phyloP scores from a whole-genome alignment of 331 rosid genomes.

The Quercus tomentella region DNA sequence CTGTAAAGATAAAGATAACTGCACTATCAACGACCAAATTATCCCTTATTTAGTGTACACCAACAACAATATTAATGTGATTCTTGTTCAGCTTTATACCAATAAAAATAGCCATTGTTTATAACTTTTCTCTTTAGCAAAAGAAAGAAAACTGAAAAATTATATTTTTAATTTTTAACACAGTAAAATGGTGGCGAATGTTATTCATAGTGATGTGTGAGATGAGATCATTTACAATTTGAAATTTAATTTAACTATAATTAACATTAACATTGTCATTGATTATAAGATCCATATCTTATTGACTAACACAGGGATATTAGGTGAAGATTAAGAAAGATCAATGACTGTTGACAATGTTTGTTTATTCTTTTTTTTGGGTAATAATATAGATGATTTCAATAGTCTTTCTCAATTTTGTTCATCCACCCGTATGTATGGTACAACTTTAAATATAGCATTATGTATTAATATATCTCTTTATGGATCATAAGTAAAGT shows the following conservation, averaged over 20 bases:
- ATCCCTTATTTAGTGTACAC: constrained; percentile 14
- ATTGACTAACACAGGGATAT: constrained; percentile 21
- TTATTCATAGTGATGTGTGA: neutral
- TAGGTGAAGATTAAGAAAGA: constrained; percentile 52
- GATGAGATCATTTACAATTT: constrained; percentile 5
- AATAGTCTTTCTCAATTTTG: neutral
- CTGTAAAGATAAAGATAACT: constrained; percentile 15
- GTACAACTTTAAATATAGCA: neutral
- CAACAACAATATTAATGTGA: neutral
- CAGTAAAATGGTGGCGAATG: neutral
- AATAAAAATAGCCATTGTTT: neutral
- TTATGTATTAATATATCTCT: neutral
- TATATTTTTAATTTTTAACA: no score
- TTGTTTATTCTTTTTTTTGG: neutral
- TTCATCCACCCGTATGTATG: neutral
- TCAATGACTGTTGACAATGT: constrained; percentile 3
- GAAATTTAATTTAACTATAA: neutral
- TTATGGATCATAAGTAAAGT: no score
- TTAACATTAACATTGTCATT: constrained; percentile 4
- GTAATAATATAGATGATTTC: neutral
- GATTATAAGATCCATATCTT: neutral
- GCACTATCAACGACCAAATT: constrained; percentile 13
- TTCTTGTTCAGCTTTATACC: neutral
- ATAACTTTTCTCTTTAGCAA: neutral
- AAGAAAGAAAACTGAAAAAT: neutral